Percentiles rank a stretch among this genome's conserved stretches.
Conservation (phyloP, 2,329 filamentous ascomycete genomes). For the Rutstroemia sydowiana region DNA sequence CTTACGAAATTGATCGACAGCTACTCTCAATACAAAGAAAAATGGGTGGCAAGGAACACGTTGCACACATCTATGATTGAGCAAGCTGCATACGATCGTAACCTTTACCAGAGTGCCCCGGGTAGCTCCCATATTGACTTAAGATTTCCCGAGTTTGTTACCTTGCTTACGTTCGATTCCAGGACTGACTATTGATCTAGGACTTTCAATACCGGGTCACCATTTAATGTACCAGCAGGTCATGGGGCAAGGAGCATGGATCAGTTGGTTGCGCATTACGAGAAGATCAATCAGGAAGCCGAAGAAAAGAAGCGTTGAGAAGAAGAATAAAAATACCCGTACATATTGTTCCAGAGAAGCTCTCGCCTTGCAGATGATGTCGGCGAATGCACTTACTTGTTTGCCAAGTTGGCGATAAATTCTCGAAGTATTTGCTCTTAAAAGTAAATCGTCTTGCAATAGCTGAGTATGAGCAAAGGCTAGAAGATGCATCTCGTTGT, state of each 20-base stretch:
- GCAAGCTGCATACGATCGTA: slow-evolving; percentile 54
- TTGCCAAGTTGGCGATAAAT: slow-evolving; percentile 6
- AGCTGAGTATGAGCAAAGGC: too few relatives aligned
- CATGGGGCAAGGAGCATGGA: slow-evolving; percentile 49
- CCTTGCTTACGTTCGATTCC: neutral
- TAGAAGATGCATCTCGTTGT: too few relatives aligned
- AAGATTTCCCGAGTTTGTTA: slow-evolving; percentile 57
- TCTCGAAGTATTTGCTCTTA: too few relatives aligned
- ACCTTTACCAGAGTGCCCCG: slow-evolving; percentile 46
- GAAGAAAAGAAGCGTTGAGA: slow-evolving; percentile 42
- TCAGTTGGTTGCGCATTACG: slow-evolving; percentile 54
- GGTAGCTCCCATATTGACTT: slow-evolving; percentile 43
- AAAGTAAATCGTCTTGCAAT: too few relatives aligned
- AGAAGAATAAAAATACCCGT: slow-evolving; percentile 12
- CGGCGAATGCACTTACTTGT: neutral
- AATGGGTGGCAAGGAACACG: slow-evolving; percentile 48
- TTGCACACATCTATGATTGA: slow-evolving; percentile 54
- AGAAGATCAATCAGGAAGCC: slow-evolving; percentile 47
- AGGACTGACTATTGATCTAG: slow-evolving; percentile 35
- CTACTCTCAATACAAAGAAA: slow-evolving; percentile 45
- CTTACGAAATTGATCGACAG: slow-evolving; percentile 45
- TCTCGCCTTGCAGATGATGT: slow-evolving; percentile 1
- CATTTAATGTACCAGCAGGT: slow-evolving; percentile 57
- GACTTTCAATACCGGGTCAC: slow-evolving; percentile 54
- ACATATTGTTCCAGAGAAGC: slow-evolving; percentile 9